Evolutionary conservation across 208 protist species (phyloP), one percentile per base, ranked within the genome.

Genomic region (Crithidia sp.): DNA sequence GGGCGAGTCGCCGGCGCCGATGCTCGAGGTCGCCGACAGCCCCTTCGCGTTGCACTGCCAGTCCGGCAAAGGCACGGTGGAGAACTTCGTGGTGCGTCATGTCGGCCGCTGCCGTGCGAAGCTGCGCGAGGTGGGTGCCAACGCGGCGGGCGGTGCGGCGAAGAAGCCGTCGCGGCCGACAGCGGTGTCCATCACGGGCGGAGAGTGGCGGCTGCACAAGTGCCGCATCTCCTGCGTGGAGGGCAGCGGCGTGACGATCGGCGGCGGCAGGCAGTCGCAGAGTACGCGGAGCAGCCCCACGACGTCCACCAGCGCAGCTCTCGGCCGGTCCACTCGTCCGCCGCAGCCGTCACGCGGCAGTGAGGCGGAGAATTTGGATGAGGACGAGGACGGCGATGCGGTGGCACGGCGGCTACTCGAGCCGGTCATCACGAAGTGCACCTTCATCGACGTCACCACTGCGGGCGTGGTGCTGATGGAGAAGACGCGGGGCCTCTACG

Each of bases 51-150:
- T 95, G 45, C 65, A 82, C 67, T 93, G 82, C 67, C 52, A 67
- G 49, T 91, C 86, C 0, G 91, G 91, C 43, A 79, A 74, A 13
- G 91, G 91, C 16, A 83, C 70, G 39, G 55, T 95, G 14, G 83
- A 89, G 67, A 93, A 95, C 79, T 92, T 95, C 62, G 80, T 92
- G 40, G 84, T 95, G 61, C 88, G 91, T 41, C 86, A 95, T 57
- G 67, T 78, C 36, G 86, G 81, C 57, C 61, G 72, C 44, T 54
- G 52, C 58, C 71, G 68, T 52, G n/a, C 55, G 19, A 71, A 54
- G 55, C 54, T 68, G 65, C 58, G 36, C 50, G 54, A 74, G 37
- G 5, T 58, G 37, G 39, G 47, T 45, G 37, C 56, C 7, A 80
- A 80, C 65, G 50, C 13, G 6, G 14, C 54, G 5, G 50, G 54